phyloP scores from a whole-genome alignment of 2,329 filamentous ascomycete species.

The Rugonectria rugulosa region DNA sequence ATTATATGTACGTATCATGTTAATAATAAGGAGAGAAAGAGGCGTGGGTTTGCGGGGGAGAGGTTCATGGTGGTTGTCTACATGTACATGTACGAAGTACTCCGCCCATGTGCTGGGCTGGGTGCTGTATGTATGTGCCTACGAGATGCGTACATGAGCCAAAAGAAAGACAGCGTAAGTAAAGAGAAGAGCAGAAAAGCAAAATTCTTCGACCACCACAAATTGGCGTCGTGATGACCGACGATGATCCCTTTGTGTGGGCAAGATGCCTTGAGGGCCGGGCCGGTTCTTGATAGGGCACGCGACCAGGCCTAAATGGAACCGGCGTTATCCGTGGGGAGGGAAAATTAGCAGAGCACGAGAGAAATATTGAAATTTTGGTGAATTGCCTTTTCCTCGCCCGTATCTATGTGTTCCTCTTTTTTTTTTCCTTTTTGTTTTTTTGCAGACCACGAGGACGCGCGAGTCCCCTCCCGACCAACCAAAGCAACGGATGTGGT shows the following conservation, averaged over 20 bases:
- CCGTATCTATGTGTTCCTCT: neutral
- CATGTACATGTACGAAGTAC: neutral
- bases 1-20: neutral
- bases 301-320: constrained; percentile 5
- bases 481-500: constrained; percentile 1
- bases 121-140: neutral
- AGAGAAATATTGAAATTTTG: neutral
- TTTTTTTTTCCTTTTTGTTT: neutral
- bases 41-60: neutral
- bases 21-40: neutral
- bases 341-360: neutral
- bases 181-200: neutral
- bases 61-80: neutral
- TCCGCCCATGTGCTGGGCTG: neutral
- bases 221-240: too few relatives aligned
- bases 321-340: neutral
- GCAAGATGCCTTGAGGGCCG: neutral
- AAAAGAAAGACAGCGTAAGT: too few relatives aligned
- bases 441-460: neutral
- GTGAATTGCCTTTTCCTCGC: neutral
- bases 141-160: too few relatives aligned
- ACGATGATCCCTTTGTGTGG: neutral
- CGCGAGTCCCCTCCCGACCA: neutral
- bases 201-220: neutral
- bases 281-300: constrained; percentile 9